Evolutionary conservation across 371 early-diverging fungal species (phyloP).

Genomic region (Funneliformis caledonium): DNA sequence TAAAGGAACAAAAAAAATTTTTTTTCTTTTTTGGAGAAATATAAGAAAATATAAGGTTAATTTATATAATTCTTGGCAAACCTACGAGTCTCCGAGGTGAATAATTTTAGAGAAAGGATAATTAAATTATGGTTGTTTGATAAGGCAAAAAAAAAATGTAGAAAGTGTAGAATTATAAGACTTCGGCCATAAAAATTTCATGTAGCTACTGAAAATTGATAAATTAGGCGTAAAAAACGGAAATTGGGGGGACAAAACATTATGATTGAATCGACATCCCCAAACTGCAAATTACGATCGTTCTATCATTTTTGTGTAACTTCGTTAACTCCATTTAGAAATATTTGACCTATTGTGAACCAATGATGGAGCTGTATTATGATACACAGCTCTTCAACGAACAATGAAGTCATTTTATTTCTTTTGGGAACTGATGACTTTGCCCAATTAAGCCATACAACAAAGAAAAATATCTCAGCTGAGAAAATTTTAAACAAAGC

Average conservation of each 20-base stretch:
- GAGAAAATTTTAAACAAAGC: not conserved
- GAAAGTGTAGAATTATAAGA: not conserved
- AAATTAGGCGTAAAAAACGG: slow-evolving; percentile 20
- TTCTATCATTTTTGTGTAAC: not conserved
- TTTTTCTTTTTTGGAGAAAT: not conserved
- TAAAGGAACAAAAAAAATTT: not conserved
- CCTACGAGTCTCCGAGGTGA: slow-evolving; percentile 9
- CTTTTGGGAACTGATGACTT: slow-evolving; percentile 6
- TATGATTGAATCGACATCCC: slow-evolving; percentile 7
- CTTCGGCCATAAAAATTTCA: not conserved
- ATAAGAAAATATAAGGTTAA: not conserved
- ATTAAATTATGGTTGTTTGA: not conserved
- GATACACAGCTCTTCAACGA: slow-evolving; percentile 19
- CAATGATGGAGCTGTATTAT: slow-evolving; percentile 11
- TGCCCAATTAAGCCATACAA: not conserved
- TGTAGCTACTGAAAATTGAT: not conserved
- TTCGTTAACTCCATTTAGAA: not conserved
- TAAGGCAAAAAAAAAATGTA: not conserved
- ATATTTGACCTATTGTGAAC: slow-evolving; percentile 8
- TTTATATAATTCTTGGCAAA: not conserved
- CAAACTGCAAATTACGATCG: slow-evolving; percentile 13
- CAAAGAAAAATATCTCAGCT: not conserved
- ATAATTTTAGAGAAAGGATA: not conserved
- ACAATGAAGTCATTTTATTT: slow-evolving; percentile 21
- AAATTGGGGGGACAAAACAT: slow-evolving; percentile 11